Evolutionary conservation across 2,329 filamentous ascomycete species (phyloP).

Genomic region (Fusarium vanettenii): DNA sequence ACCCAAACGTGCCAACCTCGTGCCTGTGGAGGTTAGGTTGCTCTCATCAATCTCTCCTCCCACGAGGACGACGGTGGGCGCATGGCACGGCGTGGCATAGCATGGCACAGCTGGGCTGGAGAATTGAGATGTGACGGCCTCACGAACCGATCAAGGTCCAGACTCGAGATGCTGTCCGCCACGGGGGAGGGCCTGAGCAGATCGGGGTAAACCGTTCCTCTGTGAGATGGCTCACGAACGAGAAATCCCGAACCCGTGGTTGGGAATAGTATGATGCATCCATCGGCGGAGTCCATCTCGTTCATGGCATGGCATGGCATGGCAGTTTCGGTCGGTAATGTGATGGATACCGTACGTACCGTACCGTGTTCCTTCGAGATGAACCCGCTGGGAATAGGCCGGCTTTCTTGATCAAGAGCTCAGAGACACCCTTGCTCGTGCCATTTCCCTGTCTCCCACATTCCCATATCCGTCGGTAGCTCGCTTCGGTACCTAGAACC

Average conservation of each 20-base stretch:
- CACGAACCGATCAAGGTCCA: conserved; percentile 3
- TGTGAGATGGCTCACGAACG: background rate
- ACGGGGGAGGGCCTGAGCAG: background rate
- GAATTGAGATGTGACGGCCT: conserved; percentile 30
- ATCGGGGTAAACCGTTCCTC: conserved; percentile 23
- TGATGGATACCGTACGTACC: background rate
- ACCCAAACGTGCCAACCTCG: background rate
- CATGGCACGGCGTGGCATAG: conserved; percentile 1
- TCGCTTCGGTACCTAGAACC: conserved; percentile 28
- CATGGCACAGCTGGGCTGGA: conserved; percentile 23
- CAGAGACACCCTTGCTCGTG: conserved; percentile 30
- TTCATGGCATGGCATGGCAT: background rate
- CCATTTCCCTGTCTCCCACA: conserved; percentile 42
- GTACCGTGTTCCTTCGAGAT: background rate
- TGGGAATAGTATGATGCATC: conserved; percentile 10
- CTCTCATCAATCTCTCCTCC: background rate
- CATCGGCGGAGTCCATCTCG: background rate
- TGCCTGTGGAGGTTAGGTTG: background rate
- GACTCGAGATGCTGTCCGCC: background rate
- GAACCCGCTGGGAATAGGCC: conserved; percentile 5
- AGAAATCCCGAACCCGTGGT: conserved; percentile 22
- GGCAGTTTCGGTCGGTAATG: background rate
- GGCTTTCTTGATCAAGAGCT: background rate
- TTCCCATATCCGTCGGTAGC: conserved; percentile 31
- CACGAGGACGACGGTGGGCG: conserved; percentile 11